Evolutionary conservation across 2,329 filamentous ascomycete species (phyloP), one percentile per base, ranked within the genome.

Genomic region (Claviceps lovelessii): DNA sequence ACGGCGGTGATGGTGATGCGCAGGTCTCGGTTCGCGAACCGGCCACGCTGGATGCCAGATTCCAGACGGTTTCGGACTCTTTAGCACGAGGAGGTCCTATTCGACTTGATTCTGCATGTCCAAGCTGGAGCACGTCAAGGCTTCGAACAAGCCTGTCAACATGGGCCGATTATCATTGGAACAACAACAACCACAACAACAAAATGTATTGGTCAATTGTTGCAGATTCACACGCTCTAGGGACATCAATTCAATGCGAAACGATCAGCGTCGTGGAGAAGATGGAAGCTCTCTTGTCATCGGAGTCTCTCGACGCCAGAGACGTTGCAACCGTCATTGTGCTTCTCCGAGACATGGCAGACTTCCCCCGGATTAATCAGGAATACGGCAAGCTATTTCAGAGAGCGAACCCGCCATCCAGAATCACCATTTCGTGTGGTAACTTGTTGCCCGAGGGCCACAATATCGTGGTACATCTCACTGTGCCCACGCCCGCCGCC

Each of bases 351-450:
- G 77, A 77, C 55, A 96, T 97, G 86, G 67, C 78, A 23, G 83
- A 90, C 68, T 98, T 97, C 67, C 74, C 81, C 0, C 63, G 72
- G 17, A 74, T 95, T 61, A 97, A 97, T 68, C 68, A 73, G 31
- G 72, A 86, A 58, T 98, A 97, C 68, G 83, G 81, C 5, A 74
- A 77, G 9, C 77, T 90, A 46, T 97, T 97, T 68, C 71, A 72
- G 23, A 74, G 78, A 51, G 85, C 90, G 0, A 95, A 90, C 59
- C 93, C 93, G 0, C 89, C 93, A 0, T 83, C 90, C 0, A 75
- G 93, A 51, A 85, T 94, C 51, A 95, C 90, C 5, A 80, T 97
- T 51, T 84, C 89, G 0, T 86, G 85, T 58, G 88, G 89, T 4
- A 72, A 80, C 51, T 65, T 75, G 7, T 74, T 96, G 8, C 86